Evolutionary conservation across 345 rosid species (phyloP).

Genomic region (Salix arbutifolia): DNA sequence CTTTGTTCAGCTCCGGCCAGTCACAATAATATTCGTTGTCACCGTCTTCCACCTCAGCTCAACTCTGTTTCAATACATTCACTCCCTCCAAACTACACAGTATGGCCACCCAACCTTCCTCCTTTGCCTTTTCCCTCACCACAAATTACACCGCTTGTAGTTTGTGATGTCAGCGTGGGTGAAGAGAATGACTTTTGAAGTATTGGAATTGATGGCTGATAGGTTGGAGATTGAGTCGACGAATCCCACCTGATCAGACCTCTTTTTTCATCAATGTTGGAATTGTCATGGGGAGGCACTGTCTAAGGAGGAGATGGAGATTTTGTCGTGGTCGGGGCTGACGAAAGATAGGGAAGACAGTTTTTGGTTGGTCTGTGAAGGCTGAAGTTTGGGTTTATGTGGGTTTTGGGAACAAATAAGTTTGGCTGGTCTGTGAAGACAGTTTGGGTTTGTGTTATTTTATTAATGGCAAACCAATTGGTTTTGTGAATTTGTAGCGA

Average conservation of each 20-base stretch:
- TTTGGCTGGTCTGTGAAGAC: too few relatives aligned
- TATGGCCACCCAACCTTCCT: constrained; percentile 42
- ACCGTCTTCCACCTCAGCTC: constrained; percentile 40
- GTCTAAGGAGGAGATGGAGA: too few relatives aligned
- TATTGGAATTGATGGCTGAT: constrained; percentile 36
- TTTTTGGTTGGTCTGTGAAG: constrained; percentile 15
- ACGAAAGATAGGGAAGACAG: too few relatives aligned
- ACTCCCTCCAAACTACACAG: constrained; percentile 33
- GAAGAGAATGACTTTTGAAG: too few relatives aligned
- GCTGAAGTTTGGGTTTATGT: constrained; percentile 17
- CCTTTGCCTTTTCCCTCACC: constrained; percentile 31
- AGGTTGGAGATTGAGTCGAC: too few relatives aligned
- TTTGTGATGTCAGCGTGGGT: too few relatives aligned
- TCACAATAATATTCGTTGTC: background rate
- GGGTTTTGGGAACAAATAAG: too few relatives aligned
- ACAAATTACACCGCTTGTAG: constrained; percentile 6
- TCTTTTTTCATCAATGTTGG: too few relatives aligned
- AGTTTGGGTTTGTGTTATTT: background rate
- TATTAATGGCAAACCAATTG: background rate
- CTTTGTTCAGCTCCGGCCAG: too few relatives aligned
- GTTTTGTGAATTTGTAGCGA: constrained; percentile 41
- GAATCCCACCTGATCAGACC: too few relatives aligned
- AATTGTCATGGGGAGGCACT: too few relatives aligned
- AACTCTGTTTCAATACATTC: constrained; percentile 33
- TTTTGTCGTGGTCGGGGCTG: too few relatives aligned